Conservation (phyloP, 495 filamentous ascomycete species). For the Parathielavia hyrcaniae region DNA sequence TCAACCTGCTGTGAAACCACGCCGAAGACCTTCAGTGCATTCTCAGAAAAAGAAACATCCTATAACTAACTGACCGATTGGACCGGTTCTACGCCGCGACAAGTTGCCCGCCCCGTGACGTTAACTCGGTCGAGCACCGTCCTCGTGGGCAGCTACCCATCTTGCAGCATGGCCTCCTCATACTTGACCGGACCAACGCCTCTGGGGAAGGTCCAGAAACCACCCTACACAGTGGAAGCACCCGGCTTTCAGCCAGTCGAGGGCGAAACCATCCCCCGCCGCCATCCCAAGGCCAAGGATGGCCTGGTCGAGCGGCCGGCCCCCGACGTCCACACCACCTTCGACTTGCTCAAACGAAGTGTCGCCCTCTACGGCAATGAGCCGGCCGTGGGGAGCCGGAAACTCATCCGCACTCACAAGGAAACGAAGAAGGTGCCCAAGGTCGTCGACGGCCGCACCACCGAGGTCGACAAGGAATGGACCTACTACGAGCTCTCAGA, state of each 20-base stretch:
- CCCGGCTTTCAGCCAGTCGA: slow-evolving; percentile 43
- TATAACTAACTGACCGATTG: too few relatives aligned
- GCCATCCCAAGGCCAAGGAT: slow-evolving; percentile 50
- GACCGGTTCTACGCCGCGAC: not conserved
- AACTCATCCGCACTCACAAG: slow-evolving; percentile 52
- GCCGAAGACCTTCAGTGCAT: too few relatives aligned
- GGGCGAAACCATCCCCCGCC: slow-evolving; percentile 59
- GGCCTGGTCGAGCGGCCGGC: slow-evolving; percentile 47
- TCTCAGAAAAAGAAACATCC: too few relatives aligned
- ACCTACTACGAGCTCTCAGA: slow-evolving; percentile 58
- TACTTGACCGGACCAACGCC: slow-evolving; percentile 27
- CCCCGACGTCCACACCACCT: slow-evolving; percentile 50
- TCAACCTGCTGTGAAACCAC: too few relatives aligned
- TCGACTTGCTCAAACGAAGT: slow-evolving; percentile 51
- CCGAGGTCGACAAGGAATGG: slow-evolving; percentile 61
- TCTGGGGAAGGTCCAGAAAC: slow-evolving; percentile 41
- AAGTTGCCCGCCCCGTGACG: too few relatives aligned
- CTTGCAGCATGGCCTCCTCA: not conserved
- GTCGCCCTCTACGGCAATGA: slow-evolving; percentile 50
- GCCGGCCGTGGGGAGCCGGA: slow-evolving; percentile 53
- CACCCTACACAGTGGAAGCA: slow-evolving; percentile 52
- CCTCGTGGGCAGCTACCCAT: not conserved
- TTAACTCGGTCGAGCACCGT: too few relatives aligned
- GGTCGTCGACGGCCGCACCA: slow-evolving; percentile 55
- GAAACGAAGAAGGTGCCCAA: slow-evolving; percentile 64